Conservation (phyloP, 176 grass and related monocot genomes). For the Pontederia crassipes region DNA sequence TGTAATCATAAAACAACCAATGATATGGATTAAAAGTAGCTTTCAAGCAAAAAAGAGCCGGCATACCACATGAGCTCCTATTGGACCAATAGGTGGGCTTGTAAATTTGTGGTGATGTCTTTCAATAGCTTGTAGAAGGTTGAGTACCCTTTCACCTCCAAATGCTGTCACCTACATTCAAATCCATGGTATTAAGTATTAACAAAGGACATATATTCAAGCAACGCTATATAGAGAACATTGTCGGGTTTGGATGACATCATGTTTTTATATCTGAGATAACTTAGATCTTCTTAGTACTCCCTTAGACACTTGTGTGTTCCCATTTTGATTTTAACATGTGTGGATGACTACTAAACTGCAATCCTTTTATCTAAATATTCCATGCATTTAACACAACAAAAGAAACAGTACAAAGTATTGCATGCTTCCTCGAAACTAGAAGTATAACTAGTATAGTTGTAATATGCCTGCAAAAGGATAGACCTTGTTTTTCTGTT, state of each 20-base stretch:
- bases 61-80: constrained; percentile 76
- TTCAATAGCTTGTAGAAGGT: constrained; percentile 52
- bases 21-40: too few species aligned
- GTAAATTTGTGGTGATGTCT: constrained; percentile 43
- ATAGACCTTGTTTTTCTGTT: constrained; percentile 49
- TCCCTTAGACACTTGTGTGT: too few species aligned
- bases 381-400: too few species aligned
- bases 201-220: not conserved
- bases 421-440: not conserved
- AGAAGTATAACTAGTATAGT: not conserved
- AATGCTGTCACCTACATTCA: constrained; percentile 57
- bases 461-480: not conserved
- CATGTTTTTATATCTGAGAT: too few species aligned
- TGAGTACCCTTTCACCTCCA: constrained; percentile 57
- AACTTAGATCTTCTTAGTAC: too few species aligned
- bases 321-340: too few species aligned
- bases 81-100: constrained; percentile 71
- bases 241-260: too few species aligned
- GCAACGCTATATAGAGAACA: too few species aligned
- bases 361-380: too few species aligned
- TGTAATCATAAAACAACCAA: too few species aligned
- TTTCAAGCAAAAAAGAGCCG: too few species aligned
- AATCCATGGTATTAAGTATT: constrained; percentile 8
- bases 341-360: too few species aligned
- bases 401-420: not conserved